Evolutionary conservation across 176 grass and related monocot genomes (phyloP).

Genomic region (Rhipidocladum racemiflorum): DNA sequence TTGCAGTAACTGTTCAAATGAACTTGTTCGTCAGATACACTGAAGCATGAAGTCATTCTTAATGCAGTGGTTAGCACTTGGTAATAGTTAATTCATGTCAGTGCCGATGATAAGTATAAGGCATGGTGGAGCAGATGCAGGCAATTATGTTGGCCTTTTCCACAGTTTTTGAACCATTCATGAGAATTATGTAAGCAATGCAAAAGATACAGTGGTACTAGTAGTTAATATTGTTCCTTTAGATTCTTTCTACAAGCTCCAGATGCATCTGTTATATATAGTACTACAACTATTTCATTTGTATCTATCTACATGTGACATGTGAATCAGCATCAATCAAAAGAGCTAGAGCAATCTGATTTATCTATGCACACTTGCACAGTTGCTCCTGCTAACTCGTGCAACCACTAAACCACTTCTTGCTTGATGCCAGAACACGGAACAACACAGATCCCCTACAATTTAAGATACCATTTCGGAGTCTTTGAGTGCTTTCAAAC

Average conservation of each 20-base stretch:
- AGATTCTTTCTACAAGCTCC: conserved; percentile 31
- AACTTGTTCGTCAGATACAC: conserved; percentile 12
- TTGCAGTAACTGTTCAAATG: conserved; percentile 14
- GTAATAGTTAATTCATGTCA: conserved; percentile 31
- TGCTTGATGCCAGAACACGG: conserved; percentile 34
- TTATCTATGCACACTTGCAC: conserved; percentile 38
- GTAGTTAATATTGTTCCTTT: not conserved
- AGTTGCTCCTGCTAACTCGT: conserved; percentile 43
- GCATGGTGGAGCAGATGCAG: conserved; percentile 48
- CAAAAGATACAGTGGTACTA: not conserved
- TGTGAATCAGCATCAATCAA: conserved; percentile 43
- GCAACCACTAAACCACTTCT: conserved; percentile 47
- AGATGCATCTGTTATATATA: conserved; percentile 16
- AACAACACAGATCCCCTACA: conserved; percentile 32
- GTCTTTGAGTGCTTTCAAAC: conserved; percentile 25
- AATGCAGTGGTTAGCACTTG: conserved; percentile 39
- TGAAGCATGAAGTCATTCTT: not conserved
- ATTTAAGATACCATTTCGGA: conserved; percentile 47
- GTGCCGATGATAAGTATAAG: conserved; percentile 29
- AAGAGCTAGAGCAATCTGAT: conserved; percentile 35
- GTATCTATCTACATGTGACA: conserved; percentile 30
- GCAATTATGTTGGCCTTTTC: conserved; percentile 31
- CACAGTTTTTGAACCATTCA: conserved; percentile 31
- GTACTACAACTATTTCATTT: conserved; percentile 25
- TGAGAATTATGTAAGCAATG: conserved; percentile 37